Evolutionary conservation across 2,329 filamentous ascomycete genomes (phyloP), one percentile per base, ranked within the genome.

Genomic region (Zarea fungicola): DNA sequence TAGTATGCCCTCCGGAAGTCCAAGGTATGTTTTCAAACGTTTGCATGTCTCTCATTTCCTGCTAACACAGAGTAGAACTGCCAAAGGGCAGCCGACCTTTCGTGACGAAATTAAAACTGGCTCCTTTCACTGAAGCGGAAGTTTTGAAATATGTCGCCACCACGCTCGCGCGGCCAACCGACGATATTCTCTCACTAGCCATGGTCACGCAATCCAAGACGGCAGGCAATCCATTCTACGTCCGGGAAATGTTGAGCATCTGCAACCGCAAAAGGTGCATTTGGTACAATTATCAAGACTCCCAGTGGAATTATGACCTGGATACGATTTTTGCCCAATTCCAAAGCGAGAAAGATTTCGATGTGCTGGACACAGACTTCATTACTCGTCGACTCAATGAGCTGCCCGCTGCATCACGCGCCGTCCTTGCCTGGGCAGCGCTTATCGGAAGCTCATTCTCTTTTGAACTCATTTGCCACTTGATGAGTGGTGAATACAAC

Each of bases 201-300:
- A 80, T 90, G 6, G 87, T 96, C 9, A 82, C 96, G 6, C 87
- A 95, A 63, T 90, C 92, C 59, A 95, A 93, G 68, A 92, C 88
- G 8, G 80, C 80, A 22, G 91, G 91, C 2, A 96, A 95, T 53
- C 85, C 90, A 0, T 96, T 96, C 60, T 95, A 93, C 60, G 87
- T 96, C 64, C 79, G 89, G 48, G 89, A 96, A 67, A 95, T 96
- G 78, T 77, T 96, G 5, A 88, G 88, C 60, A 85, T 86, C 3
- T 95, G 89, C 62, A 84, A 95, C 63, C 82, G 88, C 34, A 93
- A 89, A 61, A 85, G 85, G 56, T 95, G 88, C 63, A 86, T 96
- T 42, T 95, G 84, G 80, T 96, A 95, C 65, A 89, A 90, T 53
- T 96, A 93, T 75, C 83, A 83, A 57, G 81, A 85, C 55, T 87